Evolutionary conservation across 1,284 basidiomycete species (phyloP).

Genomic region (Hypsizygus ulmarius): DNA sequence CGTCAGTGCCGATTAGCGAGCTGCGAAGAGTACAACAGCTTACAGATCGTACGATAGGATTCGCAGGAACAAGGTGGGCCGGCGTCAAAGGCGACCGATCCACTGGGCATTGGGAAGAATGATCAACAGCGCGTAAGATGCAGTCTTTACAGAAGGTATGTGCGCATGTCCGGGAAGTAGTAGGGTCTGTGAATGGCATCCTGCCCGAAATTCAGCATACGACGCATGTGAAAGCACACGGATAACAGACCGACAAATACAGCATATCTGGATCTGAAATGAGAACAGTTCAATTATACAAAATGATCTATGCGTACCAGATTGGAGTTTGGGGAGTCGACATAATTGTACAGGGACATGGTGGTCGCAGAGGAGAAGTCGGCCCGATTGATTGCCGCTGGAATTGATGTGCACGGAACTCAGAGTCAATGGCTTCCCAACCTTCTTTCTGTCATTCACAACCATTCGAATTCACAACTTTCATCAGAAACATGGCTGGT

Average conservation of each 20-base stretch:
- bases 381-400: not conserved
- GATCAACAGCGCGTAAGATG: conserved; percentile 61
- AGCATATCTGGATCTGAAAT: conserved; percentile 56
- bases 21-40: conserved; percentile 29
- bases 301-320: conserved; percentile 37
- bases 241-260: conserved; percentile 70
- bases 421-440: too few species aligned
- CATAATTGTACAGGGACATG: conserved; percentile 48
- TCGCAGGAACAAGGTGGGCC: conserved; percentile 56
- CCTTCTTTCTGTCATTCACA: too few species aligned
- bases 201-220: conserved; percentile 31
- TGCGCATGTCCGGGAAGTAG: conserved; percentile 67
- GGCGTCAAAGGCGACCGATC: conserved; percentile 65
- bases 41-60: conserved; percentile 72
- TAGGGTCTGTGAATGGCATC: conserved; percentile 72
- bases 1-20: not conserved
- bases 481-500: conserved; percentile 13
- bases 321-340: conserved; percentile 55
- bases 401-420: not conserved
- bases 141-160: conserved; percentile 85
- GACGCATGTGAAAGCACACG: not conserved
- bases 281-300: not conserved
- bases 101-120: conserved; percentile 75
- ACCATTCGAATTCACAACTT: too few species aligned
- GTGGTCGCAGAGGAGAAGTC: conserved; percentile 7